Base-by-base conservation (phyloP, 176 grass and related monocot genomes). In the Rhipidocladum racemiflorum region DNA sequence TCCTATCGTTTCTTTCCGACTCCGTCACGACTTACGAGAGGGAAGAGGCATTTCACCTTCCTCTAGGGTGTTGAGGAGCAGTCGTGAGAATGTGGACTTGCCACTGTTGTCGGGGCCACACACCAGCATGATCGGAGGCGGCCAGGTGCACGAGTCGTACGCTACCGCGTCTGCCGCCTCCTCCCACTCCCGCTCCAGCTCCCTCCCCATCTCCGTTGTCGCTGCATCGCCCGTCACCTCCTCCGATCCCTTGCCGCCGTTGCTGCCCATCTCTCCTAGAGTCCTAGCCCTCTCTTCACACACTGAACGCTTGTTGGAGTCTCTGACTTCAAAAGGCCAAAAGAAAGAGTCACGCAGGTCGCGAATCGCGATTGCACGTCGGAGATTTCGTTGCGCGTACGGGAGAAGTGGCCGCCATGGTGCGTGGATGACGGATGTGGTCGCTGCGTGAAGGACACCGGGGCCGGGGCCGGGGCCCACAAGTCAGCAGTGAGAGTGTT, bases 21-120 rank as follows among this genome's bases (percentile, higher is more conserved):
- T 45, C 43, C 43, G 15, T 34, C 12, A 65, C n/a, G n/a, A n/a
- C n/a, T n/a, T n/a, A n/a, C 55, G 24, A 25, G 32, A 34, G 60
- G 53, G 56, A 9, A 36, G 16, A 15, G 6, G 14, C 12, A 7
- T 28, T 63, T 79, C 54, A 88, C 93, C 90, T 92, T 40, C 30
- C 28, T n/a, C n/a, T n/a, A 96, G 88, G 29, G 85, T 91, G 57
- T 96, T 88, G 43, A 96, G 90, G 70, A 96, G 83, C 73, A 92
- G 36, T 15, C 88, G 90, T 40, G 82, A 86, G 90, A 96, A 96
- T 6, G 84, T 76, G 20, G 90, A 88, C 75, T 96, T 96, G 72
- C 93, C 90, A 80, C 90, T 85, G 59, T 92, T 96, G 4, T 86
- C 86, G 2, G 90, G 85, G 20, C 90, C 90, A 75, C 88, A 96